Evolutionary conservation across 257 asterid genomes (phyloP).

Genomic region (Solanum microdontum): DNA sequence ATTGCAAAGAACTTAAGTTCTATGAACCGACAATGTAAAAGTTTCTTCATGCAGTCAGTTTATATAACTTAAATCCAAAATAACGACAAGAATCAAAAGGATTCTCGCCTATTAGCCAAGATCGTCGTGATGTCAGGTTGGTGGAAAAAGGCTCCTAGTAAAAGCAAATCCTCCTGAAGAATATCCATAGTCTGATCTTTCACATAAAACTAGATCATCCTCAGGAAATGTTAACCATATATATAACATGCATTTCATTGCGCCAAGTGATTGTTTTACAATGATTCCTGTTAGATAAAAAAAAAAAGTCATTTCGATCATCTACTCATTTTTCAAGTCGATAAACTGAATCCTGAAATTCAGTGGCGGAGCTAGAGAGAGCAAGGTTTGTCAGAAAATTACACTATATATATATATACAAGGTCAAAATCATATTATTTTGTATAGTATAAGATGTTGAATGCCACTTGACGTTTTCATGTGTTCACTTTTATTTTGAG

Average conservation of each 20-base stretch:
- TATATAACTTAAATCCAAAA: background rate
- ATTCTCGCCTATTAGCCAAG: background rate
- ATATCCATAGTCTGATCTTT: background rate
- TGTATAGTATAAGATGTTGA: background rate
- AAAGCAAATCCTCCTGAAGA: background rate
- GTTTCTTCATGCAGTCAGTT: background rate
- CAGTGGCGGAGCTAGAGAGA: background rate
- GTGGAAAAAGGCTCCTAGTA: background rate
- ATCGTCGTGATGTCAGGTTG: background rate
- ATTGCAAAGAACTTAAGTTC: background rate
- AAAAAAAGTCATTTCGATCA: background rate
- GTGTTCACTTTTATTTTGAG: background rate
- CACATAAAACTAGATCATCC: background rate
- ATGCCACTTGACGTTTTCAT: background rate
- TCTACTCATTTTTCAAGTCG: background rate
- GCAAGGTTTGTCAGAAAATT: background rate
- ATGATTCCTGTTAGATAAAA: background rate
- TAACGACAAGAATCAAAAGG: background rate
- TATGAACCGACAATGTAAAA: background rate
- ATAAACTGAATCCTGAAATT: background rate
- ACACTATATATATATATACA: background rate
- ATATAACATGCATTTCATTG: background rate
- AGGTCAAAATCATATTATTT: background rate
- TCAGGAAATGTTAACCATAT: background rate
- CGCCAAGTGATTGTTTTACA: background rate